Conservation (phyloP, 306 rosid genomes). For the peach (Prunus persica) region Prunus_persica_NCBIv2 NC_034015.1:12440501-12441000, state of each 20-base stretch:
- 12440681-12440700: constrained; percentile 97
- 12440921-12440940: constrained; percentile 39
- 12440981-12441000: not conserved
- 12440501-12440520: constrained; percentile 14
- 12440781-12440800: not conserved
- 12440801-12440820: not conserved
- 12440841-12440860: constrained; percentile 66
- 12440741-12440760: constrained; percentile 33
- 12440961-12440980: not conserved
- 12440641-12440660: constrained; percentile 85
- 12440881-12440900: constrained; percentile 64
- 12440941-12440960: not conserved
- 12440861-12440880: constrained; percentile 65
- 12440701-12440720: constrained; percentile 89
- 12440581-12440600: not conserved
- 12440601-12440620: constrained; percentile 59
- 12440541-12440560: not conserved
- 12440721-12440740: constrained; percentile 52
- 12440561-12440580: not conserved
- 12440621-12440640: constrained; percentile 70
- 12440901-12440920: constrained; percentile 86
- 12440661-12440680: constrained; percentile 66
- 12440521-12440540: constrained; percentile 19
- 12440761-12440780: constrained; percentile 1
- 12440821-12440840: constrained; percentile 74